Percentiles rank a stretch among this genome's conserved stretches.
Evolutionary conservation across 2,329 filamentous ascomycete genomes (phyloP).

Genomic region (Aspergillus sp.): DNA sequence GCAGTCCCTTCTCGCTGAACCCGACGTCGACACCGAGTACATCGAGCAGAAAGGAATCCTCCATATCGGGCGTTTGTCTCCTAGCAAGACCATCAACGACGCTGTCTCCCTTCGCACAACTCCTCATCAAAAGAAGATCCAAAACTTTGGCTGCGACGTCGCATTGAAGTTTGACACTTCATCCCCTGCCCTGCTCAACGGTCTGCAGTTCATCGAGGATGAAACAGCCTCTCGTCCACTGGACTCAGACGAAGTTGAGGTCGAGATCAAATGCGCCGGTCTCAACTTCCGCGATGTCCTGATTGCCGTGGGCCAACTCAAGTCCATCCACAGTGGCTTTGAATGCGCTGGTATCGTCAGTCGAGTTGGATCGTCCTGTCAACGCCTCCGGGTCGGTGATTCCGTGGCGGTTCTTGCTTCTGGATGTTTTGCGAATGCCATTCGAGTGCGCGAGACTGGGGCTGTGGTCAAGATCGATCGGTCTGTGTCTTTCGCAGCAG

Average conservation of each 20-base stretch:
- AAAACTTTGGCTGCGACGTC: slow-evolving; percentile 1
- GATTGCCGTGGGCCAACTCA: slow-evolving; percentile 9
- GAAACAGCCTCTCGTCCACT: slow-evolving; percentile 1
- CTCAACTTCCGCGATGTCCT: slow-evolving; percentile 19
- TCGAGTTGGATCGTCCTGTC: slow-evolving; percentile 16
- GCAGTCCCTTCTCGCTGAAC: background rate
- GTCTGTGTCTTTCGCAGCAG: background rate
- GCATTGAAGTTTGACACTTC: slow-evolving; percentile 10
- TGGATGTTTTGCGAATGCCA: slow-evolving; percentile 20
- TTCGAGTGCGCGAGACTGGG: slow-evolving; percentile 9
- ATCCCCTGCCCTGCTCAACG: slow-evolving; percentile 14
- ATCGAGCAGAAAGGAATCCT: slow-evolving; percentile 4
- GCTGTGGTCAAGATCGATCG: background rate
- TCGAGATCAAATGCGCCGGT: slow-evolving; percentile 17
- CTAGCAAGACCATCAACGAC: slow-evolving; percentile 1
- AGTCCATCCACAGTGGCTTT: slow-evolving; percentile 7
- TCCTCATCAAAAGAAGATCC: background rate
- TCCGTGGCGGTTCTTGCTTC: slow-evolving; percentile 23
- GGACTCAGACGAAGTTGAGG: slow-evolving; percentile 13
- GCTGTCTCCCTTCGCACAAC: background rate
- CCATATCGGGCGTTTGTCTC: slow-evolving; percentile 4
- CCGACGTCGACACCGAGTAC: slow-evolving; percentile 4
- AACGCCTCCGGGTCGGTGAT: slow-evolving; percentile 22
- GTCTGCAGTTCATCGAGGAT: slow-evolving; percentile 13
- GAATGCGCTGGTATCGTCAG: slow-evolving; percentile 17